Evolutionary conservation across 2,329 filamentous ascomycete species (phyloP), one percentile per base, ranked within the genome.

Genomic region (Trichoderma arundinaceum): DNA sequence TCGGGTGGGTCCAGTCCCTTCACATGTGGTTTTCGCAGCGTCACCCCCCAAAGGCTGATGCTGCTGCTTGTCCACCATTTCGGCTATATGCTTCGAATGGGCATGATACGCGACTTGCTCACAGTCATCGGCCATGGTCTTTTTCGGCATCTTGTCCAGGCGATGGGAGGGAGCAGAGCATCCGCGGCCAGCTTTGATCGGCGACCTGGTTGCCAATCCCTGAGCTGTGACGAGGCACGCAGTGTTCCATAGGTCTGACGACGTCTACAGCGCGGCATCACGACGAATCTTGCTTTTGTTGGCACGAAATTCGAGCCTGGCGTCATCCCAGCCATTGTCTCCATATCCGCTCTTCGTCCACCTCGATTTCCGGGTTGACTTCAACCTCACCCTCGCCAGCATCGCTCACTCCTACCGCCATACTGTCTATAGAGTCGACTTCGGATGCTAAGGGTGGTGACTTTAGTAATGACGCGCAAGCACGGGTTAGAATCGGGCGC

Each of bases 81-180:
- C 58, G 58, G 58, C 58, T 62, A 62, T 52, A 62, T 62, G 58
- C 58, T 62, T 62, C 48, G 58, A 62, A 62, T 52, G 7, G 58
- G 58, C 15, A 52, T 52, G 48, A 62, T 43, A 52, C 46, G 58
- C 46, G 38, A 58, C 2, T 15, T 62, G 6, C 43, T 32, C n/a
- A 15, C n/a, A 33, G 22, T 33, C 17, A 10, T 41, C 58, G 43
- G 32, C 9, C 33, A 39, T 39, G 38, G 17, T 28, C 32, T 28
- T 33, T 33, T 51, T 62, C 46, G 38, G 48, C 33, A n/a, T 62
- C 48, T 33, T 33, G 19, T 35, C 28, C 32, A 48, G 43, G 32
- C 39, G 38, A 43, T 44, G 28, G 22, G 28, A 33, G 39, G 22
- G 22, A 28, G 22, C 22, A 6, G n/a, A 39, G 22, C 39, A 12